Evolutionary conservation across 306 rosid species (phyloP).

Genomic region (Betula pendula): DNA sequence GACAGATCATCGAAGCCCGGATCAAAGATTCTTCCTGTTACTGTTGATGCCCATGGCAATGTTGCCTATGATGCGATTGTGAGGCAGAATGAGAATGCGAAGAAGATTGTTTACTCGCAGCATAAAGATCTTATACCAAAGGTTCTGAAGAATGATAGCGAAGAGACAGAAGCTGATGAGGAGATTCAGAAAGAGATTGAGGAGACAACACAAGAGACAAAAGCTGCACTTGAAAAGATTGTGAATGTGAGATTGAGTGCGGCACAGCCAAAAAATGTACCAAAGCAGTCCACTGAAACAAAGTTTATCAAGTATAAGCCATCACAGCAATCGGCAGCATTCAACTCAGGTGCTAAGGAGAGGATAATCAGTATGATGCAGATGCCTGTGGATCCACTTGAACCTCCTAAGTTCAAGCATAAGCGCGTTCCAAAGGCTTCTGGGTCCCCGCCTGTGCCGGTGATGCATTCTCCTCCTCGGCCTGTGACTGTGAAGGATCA

Average conservation of each 20-base stretch:
- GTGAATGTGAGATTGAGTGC: conserved; percentile 83
- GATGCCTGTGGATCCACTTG: conserved; percentile 93
- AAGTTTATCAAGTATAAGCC: conserved; percentile 88
- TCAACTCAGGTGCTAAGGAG: conserved; percentile 85
- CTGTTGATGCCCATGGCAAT: conserved; percentile 79
- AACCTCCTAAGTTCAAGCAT: conserved; percentile 91
- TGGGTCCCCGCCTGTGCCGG: conserved; percentile 87
- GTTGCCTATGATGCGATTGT: conserved; percentile 89
- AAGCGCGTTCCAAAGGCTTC: conserved; percentile 92
- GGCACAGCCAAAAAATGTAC: conserved; percentile 82
- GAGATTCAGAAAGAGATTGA: conserved; percentile 65
- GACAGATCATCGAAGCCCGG: conserved; percentile 54
- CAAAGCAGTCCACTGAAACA: conserved; percentile 63
- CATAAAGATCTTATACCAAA: conserved; percentile 73
- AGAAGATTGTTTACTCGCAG: conserved; percentile 74
- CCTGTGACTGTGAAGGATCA: conserved; percentile 91
- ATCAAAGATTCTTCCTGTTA: conserved; percentile 70
- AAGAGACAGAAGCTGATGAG: conserved; percentile 47
- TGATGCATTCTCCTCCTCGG: conserved; percentile 91
- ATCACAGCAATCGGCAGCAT: conserved; percentile 77
- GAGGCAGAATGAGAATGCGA: conserved; percentile 78
- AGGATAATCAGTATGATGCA: conserved; percentile 88
- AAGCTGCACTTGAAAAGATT: conserved; percentile 82
- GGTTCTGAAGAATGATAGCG: conserved; percentile 58
- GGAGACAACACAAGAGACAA: conserved; percentile 73